phyloP scores from a whole-genome alignment of 768 basidiomycete species.

The Collybia sp. region DNA sequence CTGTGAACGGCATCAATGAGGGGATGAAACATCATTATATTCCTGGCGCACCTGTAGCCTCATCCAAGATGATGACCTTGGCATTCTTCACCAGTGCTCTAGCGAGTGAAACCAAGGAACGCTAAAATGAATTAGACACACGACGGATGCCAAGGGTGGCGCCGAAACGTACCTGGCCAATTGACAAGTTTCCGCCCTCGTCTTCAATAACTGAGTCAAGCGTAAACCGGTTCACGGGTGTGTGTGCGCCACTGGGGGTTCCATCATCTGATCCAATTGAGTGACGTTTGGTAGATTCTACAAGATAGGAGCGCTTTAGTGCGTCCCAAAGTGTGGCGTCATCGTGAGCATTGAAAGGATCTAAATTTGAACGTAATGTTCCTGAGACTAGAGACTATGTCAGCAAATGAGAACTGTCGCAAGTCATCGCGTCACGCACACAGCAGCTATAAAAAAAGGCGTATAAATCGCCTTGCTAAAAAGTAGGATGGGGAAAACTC shows the following conservation, averaged over 20 bases:
- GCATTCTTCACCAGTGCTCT: slow-evolving; percentile 85
- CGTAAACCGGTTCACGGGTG: slow-evolving; percentile 61
- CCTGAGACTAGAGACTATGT: slow-evolving; percentile 53
- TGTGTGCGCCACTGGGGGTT: slow-evolving; percentile 34
- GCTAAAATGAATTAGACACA: slow-evolving; percentile 29
- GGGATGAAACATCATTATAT: neutral
- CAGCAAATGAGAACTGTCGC: slow-evolving; percentile 2
- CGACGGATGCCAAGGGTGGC: slow-evolving; percentile 9
- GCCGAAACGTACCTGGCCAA: slow-evolving; percentile 46
- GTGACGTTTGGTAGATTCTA: slow-evolving; percentile 42
- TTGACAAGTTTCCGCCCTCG: slow-evolving; percentile 81
- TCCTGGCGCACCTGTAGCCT: slow-evolving; percentile 61
- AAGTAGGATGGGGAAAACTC: slow-evolving; percentile 18
- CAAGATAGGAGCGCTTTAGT: slow-evolving; percentile 76
- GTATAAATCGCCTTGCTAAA: neutral
- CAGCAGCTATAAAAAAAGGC: slow-evolving; percentile 28
- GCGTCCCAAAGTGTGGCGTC: slow-evolving; percentile 88
- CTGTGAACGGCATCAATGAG: slow-evolving; percentile 23
- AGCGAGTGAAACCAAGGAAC: slow-evolving; percentile 83
- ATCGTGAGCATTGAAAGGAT: slow-evolving; percentile 80
- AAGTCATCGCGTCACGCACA: slow-evolving; percentile 26
- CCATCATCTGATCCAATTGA: slow-evolving; percentile 25
- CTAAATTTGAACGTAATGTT: slow-evolving; percentile 81
- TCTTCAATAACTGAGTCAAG: slow-evolving; percentile 83
- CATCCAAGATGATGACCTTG: slow-evolving; percentile 83